phyloP scores from a whole-genome alignment of 2,329 filamentous ascomycete species.

The Immersiporthe knoxdaviesiana region DNA sequence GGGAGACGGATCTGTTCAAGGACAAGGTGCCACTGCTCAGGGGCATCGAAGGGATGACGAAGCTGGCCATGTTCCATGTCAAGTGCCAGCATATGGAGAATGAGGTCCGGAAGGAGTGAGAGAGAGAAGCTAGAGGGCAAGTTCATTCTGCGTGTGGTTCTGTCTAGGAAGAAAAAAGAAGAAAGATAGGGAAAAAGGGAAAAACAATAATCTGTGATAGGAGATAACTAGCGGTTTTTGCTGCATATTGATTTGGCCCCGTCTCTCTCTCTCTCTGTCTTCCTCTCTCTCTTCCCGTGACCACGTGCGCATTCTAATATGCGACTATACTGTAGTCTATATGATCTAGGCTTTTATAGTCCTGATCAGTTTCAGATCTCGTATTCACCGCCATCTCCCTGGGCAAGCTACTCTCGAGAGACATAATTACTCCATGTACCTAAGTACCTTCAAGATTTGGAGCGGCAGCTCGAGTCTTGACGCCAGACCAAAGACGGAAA shows the following conservation, averaged over 20 bases:
- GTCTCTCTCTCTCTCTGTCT: too few species aligned
- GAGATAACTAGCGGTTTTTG: not conserved
- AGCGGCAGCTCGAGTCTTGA: too few species aligned
- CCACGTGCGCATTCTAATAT: not conserved
- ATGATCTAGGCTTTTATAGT: not conserved
- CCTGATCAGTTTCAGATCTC: not conserved
- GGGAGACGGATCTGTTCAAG: slow-evolving; percentile 42
- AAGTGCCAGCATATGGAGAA: slow-evolving; percentile 23
- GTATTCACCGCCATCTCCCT: not conserved
- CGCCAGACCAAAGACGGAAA: too few species aligned
- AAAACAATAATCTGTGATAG: not conserved
- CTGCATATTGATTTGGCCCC: not conserved
- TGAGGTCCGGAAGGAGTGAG: slow-evolving; percentile 13
- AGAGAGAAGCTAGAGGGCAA: not conserved
- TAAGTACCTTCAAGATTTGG: too few species aligned
- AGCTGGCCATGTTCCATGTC: slow-evolving; percentile 33
- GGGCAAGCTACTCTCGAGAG: not conserved
- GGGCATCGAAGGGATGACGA: slow-evolving; percentile 33
- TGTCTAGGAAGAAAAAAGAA: too few species aligned
- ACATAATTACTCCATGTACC: too few species aligned
- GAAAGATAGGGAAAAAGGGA: too few species aligned
- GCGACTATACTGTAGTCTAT: not conserved
- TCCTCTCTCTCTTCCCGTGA: not conserved
- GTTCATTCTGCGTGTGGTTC: too few species aligned
- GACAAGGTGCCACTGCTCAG: slow-evolving; percentile 37